Evolutionary conservation across 495 filamentous ascomycete genomes (phyloP), one percentile per base, ranked within the genome.

Genomic region (Letharia columbiana): DNA sequence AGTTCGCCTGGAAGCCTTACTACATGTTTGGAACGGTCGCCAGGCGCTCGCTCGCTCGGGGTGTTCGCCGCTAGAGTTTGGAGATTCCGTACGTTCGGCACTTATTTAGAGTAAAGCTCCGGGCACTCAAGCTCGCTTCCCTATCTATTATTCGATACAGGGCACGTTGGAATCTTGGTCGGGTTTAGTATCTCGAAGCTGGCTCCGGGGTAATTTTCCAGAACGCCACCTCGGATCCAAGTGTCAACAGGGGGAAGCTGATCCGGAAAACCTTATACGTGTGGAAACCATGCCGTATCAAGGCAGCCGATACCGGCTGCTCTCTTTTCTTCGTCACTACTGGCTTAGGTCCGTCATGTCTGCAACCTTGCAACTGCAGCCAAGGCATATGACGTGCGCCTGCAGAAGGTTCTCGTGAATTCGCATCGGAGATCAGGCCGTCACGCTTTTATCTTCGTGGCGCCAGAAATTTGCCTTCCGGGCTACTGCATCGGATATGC

Each of bases 401-500:
- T 39, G 54, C 54, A 57, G 54, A n/a, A 20, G 0, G 31, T 57
- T 57, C 33, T 39, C 15, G 31, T 20, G 5, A 33, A 57, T 57
- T 20, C 33, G 33, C 8, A 57, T 56, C 54, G 31, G 33, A 33
- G 54, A 13, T 39, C 15, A 54, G 54, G 54, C 33, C 31, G 33
- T 33, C 33, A 37, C 54, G 31, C 52, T 56, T 35, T 0, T 9
- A 15, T 54, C 12, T 33, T 33, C 50, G 12, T 54, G 52, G 31
- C 52, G 52, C 52, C 28, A 54, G 28, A 17, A 17, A 7, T 11
- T 56, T 56, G 28, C 50, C 11, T 33, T 35, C 31, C 28, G 54
- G 33, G 54, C 33, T 57, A 52, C 49, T 57, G 31, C 52, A 56
- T 37, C 54, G 54, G 54, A 57, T 37, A 37, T 37, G 54, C 54